Percentiles rank a stretch among this genome's conserved stretches.
phyloP scores from a whole-genome alignment of 2,329 filamentous ascomycete species.

The Apiospora marii region DNA sequence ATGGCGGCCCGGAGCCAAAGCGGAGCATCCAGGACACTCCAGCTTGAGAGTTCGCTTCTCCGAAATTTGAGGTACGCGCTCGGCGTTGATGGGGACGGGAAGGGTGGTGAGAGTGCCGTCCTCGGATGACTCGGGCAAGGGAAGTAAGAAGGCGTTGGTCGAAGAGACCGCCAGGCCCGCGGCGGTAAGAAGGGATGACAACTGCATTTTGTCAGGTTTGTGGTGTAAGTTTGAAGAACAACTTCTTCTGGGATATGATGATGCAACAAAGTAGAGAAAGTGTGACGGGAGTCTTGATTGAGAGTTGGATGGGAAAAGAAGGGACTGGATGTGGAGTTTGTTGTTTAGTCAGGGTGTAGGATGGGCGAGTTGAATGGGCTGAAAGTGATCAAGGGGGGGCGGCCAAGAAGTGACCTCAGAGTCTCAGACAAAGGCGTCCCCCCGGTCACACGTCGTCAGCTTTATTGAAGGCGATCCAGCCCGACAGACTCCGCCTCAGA shows the following conservation, averaged over 20 bases:
- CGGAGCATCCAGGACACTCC: slow-evolving; percentile 40
- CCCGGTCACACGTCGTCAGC: slow-evolving; percentile 10
- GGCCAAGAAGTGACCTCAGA: slow-evolving; percentile 5
- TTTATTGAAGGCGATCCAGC: not conserved
- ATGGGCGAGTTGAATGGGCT: slow-evolving; percentile 14
- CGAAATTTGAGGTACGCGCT: slow-evolving; percentile 31
- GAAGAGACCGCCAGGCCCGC: slow-evolving; percentile 45
- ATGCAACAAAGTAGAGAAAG: not conserved
- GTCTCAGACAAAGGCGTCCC: slow-evolving; percentile 7
- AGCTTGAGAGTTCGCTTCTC: slow-evolving; percentile 38
- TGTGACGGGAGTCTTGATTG: not conserved
- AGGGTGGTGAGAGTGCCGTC: slow-evolving; percentile 39
- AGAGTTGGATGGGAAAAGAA: slow-evolving; percentile 14
- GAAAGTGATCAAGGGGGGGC: slow-evolving; percentile 2
- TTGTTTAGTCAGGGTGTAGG: slow-evolving; percentile 13
- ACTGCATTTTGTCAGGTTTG: slow-evolving; percentile 40
- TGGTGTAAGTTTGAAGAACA: not conserved
- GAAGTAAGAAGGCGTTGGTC: slow-evolving; percentile 43
- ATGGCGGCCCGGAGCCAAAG: slow-evolving; percentile 27
- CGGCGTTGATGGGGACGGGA: slow-evolving; percentile 37
- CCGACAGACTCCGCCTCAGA: slow-evolving; percentile 4
- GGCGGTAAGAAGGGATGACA: slow-evolving; percentile 43
- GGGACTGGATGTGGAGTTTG: slow-evolving; percentile 18
- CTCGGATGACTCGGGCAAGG: slow-evolving; percentile 38
- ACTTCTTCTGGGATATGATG: slow-evolving; percentile 5